Percentiles rank a stretch among this genome's conserved stretches.
Evolutionary conservation across 352 stramenopile genomes (phyloP).

Genomic region (Phytophthora ramorum): DNA sequence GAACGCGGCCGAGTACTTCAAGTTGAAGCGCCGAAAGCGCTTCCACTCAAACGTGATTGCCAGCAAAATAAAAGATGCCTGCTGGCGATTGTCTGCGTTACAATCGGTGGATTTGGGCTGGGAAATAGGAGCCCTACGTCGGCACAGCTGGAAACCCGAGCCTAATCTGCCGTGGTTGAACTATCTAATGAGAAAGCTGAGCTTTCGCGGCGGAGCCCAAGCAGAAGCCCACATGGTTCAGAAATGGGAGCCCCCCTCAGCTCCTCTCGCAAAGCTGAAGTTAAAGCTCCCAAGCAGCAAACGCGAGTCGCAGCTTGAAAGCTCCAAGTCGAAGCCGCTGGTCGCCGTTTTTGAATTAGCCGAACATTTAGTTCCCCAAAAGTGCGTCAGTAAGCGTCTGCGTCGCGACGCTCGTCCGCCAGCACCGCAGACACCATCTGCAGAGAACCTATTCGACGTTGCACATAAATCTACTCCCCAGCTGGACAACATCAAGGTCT

Average conservation of each 20-base stretch:
- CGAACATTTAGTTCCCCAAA: background rate
- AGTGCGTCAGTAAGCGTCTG: background rate
- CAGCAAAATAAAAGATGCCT: constrained; percentile 16
- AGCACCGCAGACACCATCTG: constrained; percentile 21
- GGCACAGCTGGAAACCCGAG: constrained; percentile 18
- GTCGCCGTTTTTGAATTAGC: background rate
- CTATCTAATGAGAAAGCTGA: constrained; percentile 11
- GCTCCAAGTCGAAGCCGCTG: background rate
- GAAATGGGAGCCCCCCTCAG: constrained; percentile 26
- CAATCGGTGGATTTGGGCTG: constrained; percentile 10
- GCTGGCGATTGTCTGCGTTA: background rate
- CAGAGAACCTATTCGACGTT: constrained; percentile 20
- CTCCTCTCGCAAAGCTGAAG: constrained; percentile 23
- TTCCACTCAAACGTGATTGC: constrained; percentile 36
- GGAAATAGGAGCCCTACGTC: background rate
- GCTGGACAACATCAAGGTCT: constrained; percentile 13
- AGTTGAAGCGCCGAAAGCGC: constrained; percentile 33
- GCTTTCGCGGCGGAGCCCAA: constrained; percentile 13
- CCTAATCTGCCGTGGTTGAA: constrained; percentile 24
- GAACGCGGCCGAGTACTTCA: constrained; percentile 21
- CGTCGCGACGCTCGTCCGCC: background rate
- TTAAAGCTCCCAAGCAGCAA: constrained; percentile 1
- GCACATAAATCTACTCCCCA: constrained; percentile 14
- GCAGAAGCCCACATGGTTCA: constrained; percentile 27
- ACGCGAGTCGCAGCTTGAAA: background rate